Evolutionary conservation across 305 asterid species (phyloP), one percentile per base, ranked within the genome.

Genomic region (Rubia peregrina): DNA sequence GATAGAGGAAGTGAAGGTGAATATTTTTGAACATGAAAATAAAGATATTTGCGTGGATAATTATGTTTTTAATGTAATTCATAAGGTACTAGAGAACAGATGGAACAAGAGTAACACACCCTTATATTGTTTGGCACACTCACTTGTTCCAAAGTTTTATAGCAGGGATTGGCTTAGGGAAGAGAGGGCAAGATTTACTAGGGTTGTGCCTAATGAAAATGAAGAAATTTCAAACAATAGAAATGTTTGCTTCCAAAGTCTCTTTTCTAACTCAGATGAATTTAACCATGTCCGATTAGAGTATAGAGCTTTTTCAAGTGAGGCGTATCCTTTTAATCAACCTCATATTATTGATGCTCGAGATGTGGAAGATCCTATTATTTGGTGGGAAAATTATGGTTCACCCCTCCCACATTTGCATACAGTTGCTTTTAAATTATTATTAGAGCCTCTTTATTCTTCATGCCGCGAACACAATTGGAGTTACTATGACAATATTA

Each of bases 61-160:
- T 26, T 26, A 1, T 26, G 30, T 33, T 33, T 3, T 3, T 4
- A 33, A 33, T 33, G 38, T 4, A 33, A 33, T 33, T 33, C 38
- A 33, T 1, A 4, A 33, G 38, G 38, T 33, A 33, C 38, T 33
- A 33, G 38, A 3, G 38, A 33, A 4, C 4, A 33, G 38, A 33
- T 33, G 38, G 38, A 33, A 33, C 38, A 33, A 33, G 38, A 67
- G 65, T 8, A 65, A 57, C 56, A 71, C 65, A 41, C 66, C 21
- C 3, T 26, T 59, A 3, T 61, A 67, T 71, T 67, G 73, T 61
- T 21, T 71, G 63, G 26, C 75, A 14, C 42, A 56, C 24, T 75
- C 75, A 0, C 57, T 75, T 49, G 51, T 63, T 40, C 69, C 75
- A 14, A 75, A 44, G 16, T 70, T 55, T 19, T 57, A 44, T 22